Evolutionary conservation across 1,139 yeast genomes (phyloP).

Genomic region (Lodderomyces parapsilosis): DNA sequence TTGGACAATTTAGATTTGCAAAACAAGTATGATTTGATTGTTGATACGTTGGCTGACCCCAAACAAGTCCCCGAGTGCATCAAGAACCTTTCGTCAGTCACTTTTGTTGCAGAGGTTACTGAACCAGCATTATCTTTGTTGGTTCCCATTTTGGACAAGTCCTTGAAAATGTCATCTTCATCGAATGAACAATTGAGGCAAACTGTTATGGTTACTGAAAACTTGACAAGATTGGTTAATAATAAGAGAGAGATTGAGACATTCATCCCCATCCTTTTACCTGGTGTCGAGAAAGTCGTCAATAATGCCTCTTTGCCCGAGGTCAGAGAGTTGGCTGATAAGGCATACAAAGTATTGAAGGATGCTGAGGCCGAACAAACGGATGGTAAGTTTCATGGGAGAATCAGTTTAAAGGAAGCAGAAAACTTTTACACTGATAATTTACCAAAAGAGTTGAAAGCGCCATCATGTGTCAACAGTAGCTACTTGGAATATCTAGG

Average conservation of each 20-base stretch:
- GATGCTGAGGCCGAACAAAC: slow-evolving; percentile 72
- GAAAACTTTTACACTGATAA: slow-evolving; percentile 39
- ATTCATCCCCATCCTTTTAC: slow-evolving; percentile 80
- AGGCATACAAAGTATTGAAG: slow-evolving; percentile 76
- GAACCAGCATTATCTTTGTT: slow-evolving; percentile 89
- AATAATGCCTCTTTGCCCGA: slow-evolving; percentile 94
- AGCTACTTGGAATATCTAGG: slow-evolving; percentile 49
- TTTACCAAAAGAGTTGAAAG: slow-evolving; percentile 24
- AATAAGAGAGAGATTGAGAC: slow-evolving; percentile 89
- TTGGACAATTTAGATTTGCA: slow-evolving; percentile 90
- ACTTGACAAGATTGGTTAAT: slow-evolving; percentile 91
- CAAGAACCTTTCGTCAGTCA: slow-evolving; percentile 85
- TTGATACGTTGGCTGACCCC: slow-evolving; percentile 88
- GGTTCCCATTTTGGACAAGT: slow-evolving; percentile 90
- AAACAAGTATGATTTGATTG: slow-evolving; percentile 82
- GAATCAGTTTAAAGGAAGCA: slow-evolving; percentile 60
- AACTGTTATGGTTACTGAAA: slow-evolving; percentile 94
- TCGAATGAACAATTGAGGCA: slow-evolving; percentile 96
- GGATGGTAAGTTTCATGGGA: slow-evolving; percentile 75
- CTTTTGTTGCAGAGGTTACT: slow-evolving; percentile 97
- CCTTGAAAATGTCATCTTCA: slow-evolving; percentile 83
- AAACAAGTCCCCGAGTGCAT: slow-evolving; percentile 85
- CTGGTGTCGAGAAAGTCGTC: slow-evolving; percentile 86
- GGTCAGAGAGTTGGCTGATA: slow-evolving; percentile 88
- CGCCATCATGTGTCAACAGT: slow-evolving; percentile 17